These are phyloP conservation scores for Macrophomina phaseolina DNA, from an alignment of 2,329 filamentous ascomycete species.

Conservation along the genomic window DNA sequence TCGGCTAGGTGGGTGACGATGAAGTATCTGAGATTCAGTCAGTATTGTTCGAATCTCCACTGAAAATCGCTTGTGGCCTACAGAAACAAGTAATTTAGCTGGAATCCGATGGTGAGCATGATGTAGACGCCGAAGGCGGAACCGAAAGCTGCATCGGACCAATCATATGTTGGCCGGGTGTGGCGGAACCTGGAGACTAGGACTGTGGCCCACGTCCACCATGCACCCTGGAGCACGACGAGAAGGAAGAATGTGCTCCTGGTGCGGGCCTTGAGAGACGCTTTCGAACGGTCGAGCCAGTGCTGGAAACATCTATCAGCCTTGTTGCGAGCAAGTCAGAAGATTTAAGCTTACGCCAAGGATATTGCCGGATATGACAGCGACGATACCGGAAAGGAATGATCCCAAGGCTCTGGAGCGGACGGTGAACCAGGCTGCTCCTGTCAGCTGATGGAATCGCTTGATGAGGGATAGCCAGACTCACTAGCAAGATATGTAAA, in stretches of 20 bases:
- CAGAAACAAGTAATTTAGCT: slow-evolving; percentile 75
- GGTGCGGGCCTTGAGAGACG: slow-evolving; percentile 61
- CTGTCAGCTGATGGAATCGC: not conserved
- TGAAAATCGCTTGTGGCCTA: slow-evolving; percentile 42
- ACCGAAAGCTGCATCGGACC: slow-evolving; percentile 68
- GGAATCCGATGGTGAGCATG: slow-evolving; percentile 70
- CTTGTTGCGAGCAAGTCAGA: not conserved
- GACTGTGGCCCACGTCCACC: slow-evolving; percentile 75
- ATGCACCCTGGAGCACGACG: slow-evolving; percentile 66
- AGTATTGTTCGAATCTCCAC: not conserved
- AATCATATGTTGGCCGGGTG: slow-evolving; percentile 68
- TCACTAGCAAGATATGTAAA: slow-evolving; percentile 67
- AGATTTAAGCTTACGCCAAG: slow-evolving; percentile 53
- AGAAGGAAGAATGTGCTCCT: slow-evolving; percentile 62
- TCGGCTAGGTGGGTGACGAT: slow-evolving; percentile 69
- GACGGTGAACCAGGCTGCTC: slow-evolving; percentile 69
- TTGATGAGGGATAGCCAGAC: slow-evolving; percentile 1
- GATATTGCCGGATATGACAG: slow-evolving; percentile 68
- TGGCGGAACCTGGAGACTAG: slow-evolving; percentile 65
- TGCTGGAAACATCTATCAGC: slow-evolving; percentile 31
- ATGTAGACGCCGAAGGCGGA: slow-evolving; percentile 70
- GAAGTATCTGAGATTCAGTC: slow-evolving; percentile 62
- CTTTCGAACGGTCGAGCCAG: slow-evolving; percentile 63
- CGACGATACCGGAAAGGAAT: slow-evolving; percentile 71
- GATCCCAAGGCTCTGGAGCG: slow-evolving; percentile 72